Conservation (phyloP, 2,329 filamentous ascomycete genomes). For the Nakataea oryzae region DNA sequence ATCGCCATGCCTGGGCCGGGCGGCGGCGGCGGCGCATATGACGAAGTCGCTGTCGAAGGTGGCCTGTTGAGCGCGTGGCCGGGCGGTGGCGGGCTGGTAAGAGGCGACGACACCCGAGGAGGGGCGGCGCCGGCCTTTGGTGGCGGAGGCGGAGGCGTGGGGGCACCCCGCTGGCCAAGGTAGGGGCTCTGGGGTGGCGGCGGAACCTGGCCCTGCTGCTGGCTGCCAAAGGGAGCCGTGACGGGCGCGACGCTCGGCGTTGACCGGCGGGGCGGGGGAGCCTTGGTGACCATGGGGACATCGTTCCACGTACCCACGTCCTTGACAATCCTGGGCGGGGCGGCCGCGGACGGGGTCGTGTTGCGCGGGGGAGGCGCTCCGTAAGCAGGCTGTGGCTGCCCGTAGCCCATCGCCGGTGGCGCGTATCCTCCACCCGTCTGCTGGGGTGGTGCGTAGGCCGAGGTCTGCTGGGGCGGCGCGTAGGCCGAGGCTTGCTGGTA, state of each 20-base stretch:
- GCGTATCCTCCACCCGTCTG: conserved; percentile 36
- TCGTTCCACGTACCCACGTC: conserved; percentile 88
- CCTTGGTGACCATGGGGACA: conserved; percentile 73
- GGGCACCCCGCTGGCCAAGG: conserved; percentile 45
- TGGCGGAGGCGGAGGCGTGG: conserved; percentile 69
- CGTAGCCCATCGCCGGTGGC: conserved; percentile 30
- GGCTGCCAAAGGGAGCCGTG: conserved; percentile 65
- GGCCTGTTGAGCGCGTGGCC: conserved; percentile 35
- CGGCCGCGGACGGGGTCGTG: conserved; percentile 53
- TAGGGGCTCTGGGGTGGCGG: conserved; percentile 51
- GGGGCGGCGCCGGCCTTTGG: conserved; percentile 63
- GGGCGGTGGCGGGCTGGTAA: conserved; percentile 42
- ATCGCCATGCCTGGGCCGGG: conserved; percentile 22
- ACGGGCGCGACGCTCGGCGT: conserved; percentile 65
- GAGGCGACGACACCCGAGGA: conserved; percentile 63
- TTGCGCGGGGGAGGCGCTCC: conserved; percentile 36
- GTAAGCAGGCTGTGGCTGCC: conserved; percentile 20
- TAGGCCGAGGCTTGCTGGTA: conserved; percentile 16
- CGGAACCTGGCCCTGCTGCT: conserved; percentile 39
- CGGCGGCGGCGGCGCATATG: conserved; percentile 53
- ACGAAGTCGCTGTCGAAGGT: conserved; percentile 46
- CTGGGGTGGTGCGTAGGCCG: conserved; percentile 25
- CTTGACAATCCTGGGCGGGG: conserved; percentile 56
- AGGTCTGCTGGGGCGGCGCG: conserved; percentile 21
- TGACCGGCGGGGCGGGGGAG: conserved; percentile 57